Evolutionary conservation across 2,329 filamentous ascomycete species (phyloP).

Genomic region (Magnaporthales sp.): DNA sequence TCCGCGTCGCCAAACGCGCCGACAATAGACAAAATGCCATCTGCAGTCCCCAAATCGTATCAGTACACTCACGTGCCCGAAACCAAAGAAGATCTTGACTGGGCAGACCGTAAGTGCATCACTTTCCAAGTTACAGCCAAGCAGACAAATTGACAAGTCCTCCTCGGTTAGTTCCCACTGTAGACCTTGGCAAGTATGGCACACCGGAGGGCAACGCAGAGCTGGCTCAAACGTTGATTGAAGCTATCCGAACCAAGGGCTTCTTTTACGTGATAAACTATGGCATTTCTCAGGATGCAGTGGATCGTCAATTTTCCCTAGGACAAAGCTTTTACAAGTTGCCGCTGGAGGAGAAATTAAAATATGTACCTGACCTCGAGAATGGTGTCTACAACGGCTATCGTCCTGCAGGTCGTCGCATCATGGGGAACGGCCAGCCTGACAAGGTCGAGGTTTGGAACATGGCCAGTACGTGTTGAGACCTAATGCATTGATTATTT

Average conservation of each 20-base stretch:
- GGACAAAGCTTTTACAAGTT: constrained; percentile 44
- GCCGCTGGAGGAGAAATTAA: constrained; percentile 50
- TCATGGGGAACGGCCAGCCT: constrained; percentile 21
- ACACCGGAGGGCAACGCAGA: constrained; percentile 19
- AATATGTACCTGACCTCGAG: constrained; percentile 37
- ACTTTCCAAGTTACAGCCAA: neutral
- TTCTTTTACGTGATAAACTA: constrained; percentile 58
- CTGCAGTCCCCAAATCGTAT: constrained; percentile 2
- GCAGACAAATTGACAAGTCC: neutral
- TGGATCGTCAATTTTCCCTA: constrained; percentile 51
- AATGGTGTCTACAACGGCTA: constrained; percentile 50
- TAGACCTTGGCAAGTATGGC: constrained; percentile 19
- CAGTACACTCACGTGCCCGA: constrained; percentile 6
- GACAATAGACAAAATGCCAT: neutral
- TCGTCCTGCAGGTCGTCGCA: constrained; percentile 30
- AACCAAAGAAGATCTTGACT: constrained; percentile 5
- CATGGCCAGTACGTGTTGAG: constrained; percentile 19
- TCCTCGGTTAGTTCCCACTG: constrained; percentile 8
- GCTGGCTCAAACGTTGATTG: constrained; percentile 19
- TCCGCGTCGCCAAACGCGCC: neutral
- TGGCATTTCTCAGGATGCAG: constrained; percentile 46
- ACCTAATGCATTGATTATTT: neutral
- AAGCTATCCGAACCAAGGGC: constrained; percentile 17
- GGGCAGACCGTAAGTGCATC: constrained; percentile 5
- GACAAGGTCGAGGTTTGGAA: constrained; percentile 30